phyloP scores from a whole-genome alignment of 306 rosid species.

The Lathyrus sativus region DNA sequence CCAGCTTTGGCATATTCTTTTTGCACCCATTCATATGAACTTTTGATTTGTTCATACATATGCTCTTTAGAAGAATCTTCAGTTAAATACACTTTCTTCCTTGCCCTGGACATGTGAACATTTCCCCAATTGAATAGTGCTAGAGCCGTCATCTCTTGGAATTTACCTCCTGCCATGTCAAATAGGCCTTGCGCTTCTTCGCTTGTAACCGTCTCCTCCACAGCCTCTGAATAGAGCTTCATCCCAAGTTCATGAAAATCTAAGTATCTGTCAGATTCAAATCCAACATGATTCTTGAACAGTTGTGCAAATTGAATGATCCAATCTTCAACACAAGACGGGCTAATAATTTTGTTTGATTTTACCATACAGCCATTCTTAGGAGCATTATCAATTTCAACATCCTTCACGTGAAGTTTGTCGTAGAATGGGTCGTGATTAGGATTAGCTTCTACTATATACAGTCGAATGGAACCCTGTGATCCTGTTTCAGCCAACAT shows the following conservation, averaged over 20 bases:
- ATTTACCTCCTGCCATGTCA: constrained; percentile 71
- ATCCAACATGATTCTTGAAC: constrained; percentile 76
- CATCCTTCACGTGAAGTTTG: constrained; percentile 43
- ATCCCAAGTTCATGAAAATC: constrained; percentile 82
- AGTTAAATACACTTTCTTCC: constrained; percentile 65
- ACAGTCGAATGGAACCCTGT: constrained; percentile 63
- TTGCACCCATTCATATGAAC: constrained; percentile 70
- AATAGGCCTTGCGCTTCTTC: constrained; percentile 87
- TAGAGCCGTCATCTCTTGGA: constrained; percentile 91
- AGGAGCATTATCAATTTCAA: constrained; percentile 30
- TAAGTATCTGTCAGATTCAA: constrained; percentile 75
- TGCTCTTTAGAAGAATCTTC: constrained; percentile 62
- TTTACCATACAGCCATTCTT: constrained; percentile 49
- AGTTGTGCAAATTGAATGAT: constrained; percentile 72
- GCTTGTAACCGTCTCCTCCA: constrained; percentile 86
- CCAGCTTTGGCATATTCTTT: constrained; percentile 69
- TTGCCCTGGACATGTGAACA: constrained; percentile 81
- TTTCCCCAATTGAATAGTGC: constrained; percentile 97
- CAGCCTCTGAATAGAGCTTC: constrained; percentile 90
- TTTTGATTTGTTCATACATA: constrained; percentile 50
- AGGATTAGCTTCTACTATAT: constrained; percentile 68
- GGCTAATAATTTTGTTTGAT: constrained; percentile 47
- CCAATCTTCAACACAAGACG: constrained; percentile 93
- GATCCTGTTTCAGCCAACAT: constrained; percentile 76
- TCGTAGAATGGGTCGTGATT: constrained; percentile 65